phyloP scores from a whole-genome alignment of 345 rosid genomes.

The Rhodamnia rubescens region DNA sequence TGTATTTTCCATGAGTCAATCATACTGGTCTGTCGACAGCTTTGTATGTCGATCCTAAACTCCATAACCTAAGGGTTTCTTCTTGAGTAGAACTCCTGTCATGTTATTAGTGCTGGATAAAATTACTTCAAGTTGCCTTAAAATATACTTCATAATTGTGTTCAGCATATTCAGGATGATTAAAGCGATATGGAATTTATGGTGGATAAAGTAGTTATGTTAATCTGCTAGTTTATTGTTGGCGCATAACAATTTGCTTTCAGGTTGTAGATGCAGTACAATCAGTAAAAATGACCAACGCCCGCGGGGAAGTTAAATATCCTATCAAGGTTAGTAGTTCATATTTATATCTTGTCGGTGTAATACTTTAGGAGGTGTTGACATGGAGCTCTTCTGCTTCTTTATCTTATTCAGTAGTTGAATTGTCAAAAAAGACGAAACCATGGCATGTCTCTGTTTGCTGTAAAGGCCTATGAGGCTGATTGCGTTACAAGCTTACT shows the following conservation, averaged over 20 bases:
- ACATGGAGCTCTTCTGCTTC: background rate
- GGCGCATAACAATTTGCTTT: background rate
- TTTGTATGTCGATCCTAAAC: background rate
- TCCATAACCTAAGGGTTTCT: background rate
- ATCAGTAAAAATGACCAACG: slow-evolving; percentile 83
- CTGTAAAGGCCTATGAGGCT: background rate
- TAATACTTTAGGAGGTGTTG: background rate
- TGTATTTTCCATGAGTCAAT: background rate
- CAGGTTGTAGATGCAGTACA: slow-evolving; percentile 88
- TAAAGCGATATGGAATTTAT: background rate
- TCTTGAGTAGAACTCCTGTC: background rate
- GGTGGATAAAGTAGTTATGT: background rate
- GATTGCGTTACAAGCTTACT: background rate
- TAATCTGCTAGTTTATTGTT: background rate
- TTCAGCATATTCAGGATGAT: background rate
- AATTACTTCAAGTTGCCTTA: background rate
- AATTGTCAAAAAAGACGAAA: background rate
- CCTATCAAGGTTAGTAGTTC: slow-evolving; percentile 69
- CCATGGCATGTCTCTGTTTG: background rate
- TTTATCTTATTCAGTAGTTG: background rate
- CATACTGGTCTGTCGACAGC: background rate
- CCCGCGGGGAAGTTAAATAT: slow-evolving; percentile 75
- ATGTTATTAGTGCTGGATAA: background rate
- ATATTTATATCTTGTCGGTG: background rate
- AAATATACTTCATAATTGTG: background rate